phyloP scores from a whole-genome alignment of 371 early-diverging fungal species.

The Apophysomyces ossiformis region DNA sequence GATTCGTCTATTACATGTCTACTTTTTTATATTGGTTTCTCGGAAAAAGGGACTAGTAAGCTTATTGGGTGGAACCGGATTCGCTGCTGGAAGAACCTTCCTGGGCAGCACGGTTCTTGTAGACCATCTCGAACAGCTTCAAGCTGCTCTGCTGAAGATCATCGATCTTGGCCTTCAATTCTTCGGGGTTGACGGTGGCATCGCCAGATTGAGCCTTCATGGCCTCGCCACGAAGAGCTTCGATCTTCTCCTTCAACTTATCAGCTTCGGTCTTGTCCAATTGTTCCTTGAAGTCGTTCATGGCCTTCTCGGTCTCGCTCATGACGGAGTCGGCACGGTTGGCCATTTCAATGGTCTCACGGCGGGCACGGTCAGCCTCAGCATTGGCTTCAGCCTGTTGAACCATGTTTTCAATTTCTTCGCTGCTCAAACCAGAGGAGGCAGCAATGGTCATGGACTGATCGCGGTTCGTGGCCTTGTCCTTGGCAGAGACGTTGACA shows the following conservation, averaged over 20 bases:
- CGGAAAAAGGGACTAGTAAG: neutral
- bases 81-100: constrained; percentile 12
- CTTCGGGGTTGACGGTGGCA: constrained; percentile 63
- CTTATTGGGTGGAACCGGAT: constrained; percentile 3
- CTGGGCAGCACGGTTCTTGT: constrained; percentile 75
- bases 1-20: constrained; percentile 9
- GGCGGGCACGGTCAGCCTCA: constrained; percentile 90
- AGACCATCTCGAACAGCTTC: constrained; percentile 96
- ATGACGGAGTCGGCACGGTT: constrained; percentile 94
- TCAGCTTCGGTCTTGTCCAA: constrained; percentile 80
- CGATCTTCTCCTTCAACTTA: constrained; percentile 84
- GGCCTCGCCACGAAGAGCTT: constrained; percentile 72
- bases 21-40: constrained; percentile 1
- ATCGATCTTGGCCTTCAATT: constrained; percentile 77
- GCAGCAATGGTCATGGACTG: constrained; percentile 97
- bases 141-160: constrained; percentile 87
- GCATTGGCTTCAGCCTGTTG: constrained; percentile 90
- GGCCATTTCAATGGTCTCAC: constrained; percentile 91
- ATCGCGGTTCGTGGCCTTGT: constrained; percentile 95
- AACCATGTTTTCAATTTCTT: constrained; percentile 98
- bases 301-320: constrained; percentile 91
- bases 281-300: constrained; percentile 94
- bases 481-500: constrained; percentile 97
- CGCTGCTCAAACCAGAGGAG: constrained; percentile 93
- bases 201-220: constrained; percentile 72